Percentiles rank a stretch among this genome's conserved stretches.
These are phyloP conservation scores for Paraurostyla sp. DNA, from an alignment of 73 alveolate species.

Conservation along the genomic window DNA sequence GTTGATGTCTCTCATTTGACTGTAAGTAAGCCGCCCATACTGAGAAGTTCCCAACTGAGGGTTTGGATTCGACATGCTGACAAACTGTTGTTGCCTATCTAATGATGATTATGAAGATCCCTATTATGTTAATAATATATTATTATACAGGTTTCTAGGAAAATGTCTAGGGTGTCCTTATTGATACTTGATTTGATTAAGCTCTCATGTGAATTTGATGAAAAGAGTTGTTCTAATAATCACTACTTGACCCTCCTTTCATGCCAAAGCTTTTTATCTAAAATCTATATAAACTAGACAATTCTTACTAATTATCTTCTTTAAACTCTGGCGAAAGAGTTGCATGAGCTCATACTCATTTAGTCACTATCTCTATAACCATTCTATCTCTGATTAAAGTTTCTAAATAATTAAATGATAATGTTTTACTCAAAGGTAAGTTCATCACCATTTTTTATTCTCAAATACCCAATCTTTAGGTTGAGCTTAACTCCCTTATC, in stretches of 20 bases:
- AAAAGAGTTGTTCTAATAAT: neutral
- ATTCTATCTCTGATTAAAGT: too few species aligned
- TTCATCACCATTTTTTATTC: neutral
- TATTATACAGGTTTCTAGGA: constrained; percentile 3
- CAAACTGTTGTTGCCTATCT: neutral
- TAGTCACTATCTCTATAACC: neutral
- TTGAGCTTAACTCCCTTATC: neutral
- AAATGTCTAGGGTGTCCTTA: neutral
- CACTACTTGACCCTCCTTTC: neutral
- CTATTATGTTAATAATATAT: neutral
- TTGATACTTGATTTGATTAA: neutral
- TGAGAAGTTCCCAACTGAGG: neutral
- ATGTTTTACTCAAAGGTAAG: constrained; percentile 22
- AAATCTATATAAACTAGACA: neutral
- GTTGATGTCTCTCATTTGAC: constrained; percentile 14
- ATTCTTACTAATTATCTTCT: neutral
- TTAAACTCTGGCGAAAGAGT: neutral
- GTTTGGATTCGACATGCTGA: constrained; percentile 45
- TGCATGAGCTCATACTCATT: neutral
- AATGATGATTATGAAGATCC: neutral
- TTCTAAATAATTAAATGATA: too few species aligned
- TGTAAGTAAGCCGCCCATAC: neutral
- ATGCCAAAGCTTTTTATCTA: neutral
- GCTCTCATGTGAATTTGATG: neutral
- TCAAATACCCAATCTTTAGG: constrained; percentile 1